These are phyloP conservation scores for Ophiostoma quercus DNA, from an alignment of 2,329 filamentous ascomycete genomes.

Conservation along the genomic window DNA sequence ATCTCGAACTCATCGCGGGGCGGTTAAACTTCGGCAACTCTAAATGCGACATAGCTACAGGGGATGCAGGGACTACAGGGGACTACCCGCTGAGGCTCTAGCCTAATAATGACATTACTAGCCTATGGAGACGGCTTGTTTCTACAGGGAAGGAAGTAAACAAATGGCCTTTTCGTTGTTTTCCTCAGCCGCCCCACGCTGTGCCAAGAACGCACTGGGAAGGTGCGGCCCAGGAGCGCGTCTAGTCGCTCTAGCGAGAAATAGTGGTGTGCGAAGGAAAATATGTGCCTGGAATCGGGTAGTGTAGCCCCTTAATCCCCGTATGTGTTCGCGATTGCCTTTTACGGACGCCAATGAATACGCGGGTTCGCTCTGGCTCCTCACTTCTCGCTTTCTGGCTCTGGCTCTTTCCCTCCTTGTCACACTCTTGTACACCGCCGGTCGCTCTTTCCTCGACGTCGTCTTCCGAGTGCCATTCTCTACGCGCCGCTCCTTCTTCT, in stretches of 20 bases:
- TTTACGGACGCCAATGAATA: neutral
- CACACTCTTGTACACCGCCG: neutral
- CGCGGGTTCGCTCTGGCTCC: neutral
- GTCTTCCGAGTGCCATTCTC: conserved; percentile 16
- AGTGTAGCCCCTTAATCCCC: neutral
- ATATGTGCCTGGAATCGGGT: neutral
- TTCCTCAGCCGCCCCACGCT: conserved; percentile 9
- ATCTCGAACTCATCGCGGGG: neutral
- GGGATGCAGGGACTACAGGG: neutral
- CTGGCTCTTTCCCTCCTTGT: conserved; percentile 6
- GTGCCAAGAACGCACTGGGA: neutral
- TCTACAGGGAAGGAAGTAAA: conserved; percentile 3
- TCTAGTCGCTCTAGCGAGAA: neutral
- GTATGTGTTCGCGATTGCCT: conserved; percentile 1
- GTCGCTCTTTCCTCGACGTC: conserved; percentile 15
- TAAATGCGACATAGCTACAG: neutral
- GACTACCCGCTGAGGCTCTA: neutral
- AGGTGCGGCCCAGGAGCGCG: neutral
- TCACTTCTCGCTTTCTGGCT: neutral
- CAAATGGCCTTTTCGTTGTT: neutral
- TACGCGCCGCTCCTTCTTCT: conserved; percentile 10
- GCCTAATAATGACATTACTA: neutral
- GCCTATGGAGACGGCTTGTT: neutral
- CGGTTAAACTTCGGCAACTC: neutral
- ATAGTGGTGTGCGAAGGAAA: neutral